These are phyloP conservation scores for Aspergillus persii DNA, from an alignment of 2,329 filamentous ascomycete genomes.

Conservation along the genomic window DNA sequence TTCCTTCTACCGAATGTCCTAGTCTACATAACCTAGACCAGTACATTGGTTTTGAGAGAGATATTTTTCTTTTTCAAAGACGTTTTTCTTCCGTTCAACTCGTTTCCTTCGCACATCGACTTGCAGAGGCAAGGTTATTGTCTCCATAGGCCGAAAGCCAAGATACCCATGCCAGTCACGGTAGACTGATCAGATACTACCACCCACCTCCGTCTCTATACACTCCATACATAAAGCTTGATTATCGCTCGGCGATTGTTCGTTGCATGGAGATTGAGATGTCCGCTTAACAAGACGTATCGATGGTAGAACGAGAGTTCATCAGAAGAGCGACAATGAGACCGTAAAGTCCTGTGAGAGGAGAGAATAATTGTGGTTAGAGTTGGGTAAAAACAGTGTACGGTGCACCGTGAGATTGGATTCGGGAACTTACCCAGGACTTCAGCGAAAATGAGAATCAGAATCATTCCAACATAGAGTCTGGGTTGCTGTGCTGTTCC, in stretches of 20 bases:
- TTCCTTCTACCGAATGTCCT: neutral
- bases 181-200: neutral
- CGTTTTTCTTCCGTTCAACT: neutral
- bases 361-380: neutral
- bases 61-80: neutral
- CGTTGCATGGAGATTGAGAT: slow-evolving; percentile 13
- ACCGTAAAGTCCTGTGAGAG: slow-evolving; percentile 81
- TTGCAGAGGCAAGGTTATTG: neutral
- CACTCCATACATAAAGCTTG: slow-evolving; percentile 5
- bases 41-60: slow-evolving; percentile 3
- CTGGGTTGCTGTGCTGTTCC: slow-evolving; percentile 53
- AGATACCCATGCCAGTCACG: neutral
- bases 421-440: slow-evolving; percentile 74
- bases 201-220: neutral
- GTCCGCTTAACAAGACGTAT: slow-evolving; percentile 58
- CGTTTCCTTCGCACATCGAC: neutral
- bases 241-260: slow-evolving; percentile 12
- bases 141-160: neutral
- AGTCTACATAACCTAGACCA: slow-evolving; percentile 10
- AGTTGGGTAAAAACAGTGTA: neutral
- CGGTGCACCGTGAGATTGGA: neutral
- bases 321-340: slow-evolving; percentile 98
- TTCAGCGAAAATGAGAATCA: slow-evolving; percentile 99
- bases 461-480: slow-evolving; percentile 94
- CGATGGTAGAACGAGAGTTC: slow-evolving; percentile 83